A percentile compares a stretch with the other conserved stretches of the same genome.
Evolutionary conservation across 1,284 basidiomycete genomes (phyloP).

Genomic region (Puccinia polysora): DNA sequence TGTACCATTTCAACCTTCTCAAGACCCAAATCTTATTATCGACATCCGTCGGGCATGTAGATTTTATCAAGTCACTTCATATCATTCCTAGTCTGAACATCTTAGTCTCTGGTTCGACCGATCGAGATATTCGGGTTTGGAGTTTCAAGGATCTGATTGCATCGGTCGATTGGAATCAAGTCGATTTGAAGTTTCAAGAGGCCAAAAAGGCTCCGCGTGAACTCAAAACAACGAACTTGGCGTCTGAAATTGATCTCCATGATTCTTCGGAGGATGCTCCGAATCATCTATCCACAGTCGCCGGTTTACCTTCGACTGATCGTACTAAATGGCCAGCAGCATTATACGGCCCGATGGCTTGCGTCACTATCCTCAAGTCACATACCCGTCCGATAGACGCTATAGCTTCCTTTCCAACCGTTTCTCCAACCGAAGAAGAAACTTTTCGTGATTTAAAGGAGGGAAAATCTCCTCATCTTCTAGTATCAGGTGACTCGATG

Average conservation of each 20-base stretch:
- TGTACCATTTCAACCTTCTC: neutral
- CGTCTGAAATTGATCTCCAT: neutral
- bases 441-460: neutral
- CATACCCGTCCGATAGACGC: conserved; percentile 40
- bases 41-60: conserved; percentile 26
- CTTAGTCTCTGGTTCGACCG: conserved; percentile 32
- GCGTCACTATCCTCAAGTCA: conserved; percentile 21
- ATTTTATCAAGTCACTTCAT: conserved; percentile 37
- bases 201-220: conserved; percentile 9
- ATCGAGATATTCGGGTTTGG: conserved; percentile 37
- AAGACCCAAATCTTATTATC: conserved; percentile 40
- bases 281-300: neutral
- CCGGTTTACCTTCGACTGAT: neutral
- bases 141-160: conserved; percentile 8
- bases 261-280: neutral
- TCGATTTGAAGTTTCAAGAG: conserved; percentile 1
- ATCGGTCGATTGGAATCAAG: conserved; percentile 10
- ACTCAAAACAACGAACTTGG: neutral
- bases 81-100: conserved; percentile 20
- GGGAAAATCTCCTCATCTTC: conserved; percentile 3
- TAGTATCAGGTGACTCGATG: conserved; percentile 38
- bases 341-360: conserved; percentile 9
- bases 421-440: conserved; percentile 1
- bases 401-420: conserved; percentile 1
- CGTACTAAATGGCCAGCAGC: neutral